Evolutionary conservation across 2,329 filamentous ascomycete species (phyloP), one percentile per base, ranked within the genome.

Genomic region (Amauroascus verrucosus): DNA sequence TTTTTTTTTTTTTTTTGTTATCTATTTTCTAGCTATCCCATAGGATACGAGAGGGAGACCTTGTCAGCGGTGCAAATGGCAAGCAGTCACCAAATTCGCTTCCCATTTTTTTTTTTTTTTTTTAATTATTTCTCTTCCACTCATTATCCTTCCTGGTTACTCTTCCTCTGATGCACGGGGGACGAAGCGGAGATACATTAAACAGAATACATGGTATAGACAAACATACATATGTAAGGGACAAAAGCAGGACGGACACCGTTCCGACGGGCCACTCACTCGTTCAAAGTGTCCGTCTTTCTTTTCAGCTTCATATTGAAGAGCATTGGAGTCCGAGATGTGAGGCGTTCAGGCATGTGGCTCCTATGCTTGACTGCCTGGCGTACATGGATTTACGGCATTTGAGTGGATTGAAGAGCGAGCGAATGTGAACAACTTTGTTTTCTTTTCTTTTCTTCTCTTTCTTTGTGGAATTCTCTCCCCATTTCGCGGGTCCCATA

Each of bases 341-440:
- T 58, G 57, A 58, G 57, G 57, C 57, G 57, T 51, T 53, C 49
- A 58, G 57, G 55, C 55, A 47, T 16, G 18, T 13, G 24, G 48
- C 8, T 16, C 48, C 28, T 46, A 37, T 14, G 24, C 16, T 48
- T 54, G 24, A 20, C n/a, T 47, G 46, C 46, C 51, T 53, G 44
- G 44, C 43, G 33, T 46, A 48, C 38, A 43, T 48, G 43, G 24
- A 48, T 48, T 48, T 30, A 11, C 33, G 51, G n/a, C 43, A 48
- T 35, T 33, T 53, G 44, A 53, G 35, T 53, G 51, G 51, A 40
- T 43, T 9, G 26, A n/a, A 41, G 51, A 28, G 14, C 40, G 32
- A 26, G 14, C 30, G 51, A 16, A 41, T 16, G 41, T 18, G 22
- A 28, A 26, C 40, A 46, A 28, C 24, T 37, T 40, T 26, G 14